Base-by-base conservation (phyloP, 306 rosid genomes). In the Sophora flavescens region DNA sequence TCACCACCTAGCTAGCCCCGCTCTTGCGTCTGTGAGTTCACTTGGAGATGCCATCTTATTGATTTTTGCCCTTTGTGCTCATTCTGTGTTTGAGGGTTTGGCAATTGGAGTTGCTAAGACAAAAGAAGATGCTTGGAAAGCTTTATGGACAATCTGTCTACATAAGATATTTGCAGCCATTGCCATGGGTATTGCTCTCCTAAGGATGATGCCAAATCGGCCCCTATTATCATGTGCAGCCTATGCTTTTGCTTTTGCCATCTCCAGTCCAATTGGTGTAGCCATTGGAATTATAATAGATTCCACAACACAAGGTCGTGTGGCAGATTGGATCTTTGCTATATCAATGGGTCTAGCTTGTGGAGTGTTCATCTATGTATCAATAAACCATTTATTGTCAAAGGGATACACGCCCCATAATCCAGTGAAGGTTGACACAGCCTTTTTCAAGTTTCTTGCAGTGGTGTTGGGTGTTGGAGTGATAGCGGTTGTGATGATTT, bases 101-200 rank as follows among this genome's bases (percentile, higher is more conserved):
- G 98, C 94, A 10, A 87, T 93, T 3, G 93, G 96, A 47, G 86
- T 93, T 47, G 88, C 96, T 5, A 77, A 87, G 78, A 88, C 93
- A 26, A 82, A 78, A 80, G 84, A 15, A 13, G 87, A 91, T 5
- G 97, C 98, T 2, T 93, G 98, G 98, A 91, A 81, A 76, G 92
- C 91, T 15, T 83, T 93, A 15, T 93, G 97, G 96, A 91, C 98
- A 53, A 87, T 91, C 62, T 86, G 88, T 54, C 72, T 93, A 41
- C 96, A 91, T 91, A 93, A 93, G 86, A 65, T 91, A 17, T 88
- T 93, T 80, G 97, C 98, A 63, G 97, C 98, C 57, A 86, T 89
- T 26, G 92, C 97, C 32, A 93, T 91, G 98, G 96, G 93, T 1
- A 91, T 91, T 22, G 97, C 98, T 4, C 97, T 93, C 70, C 97